These are phyloP conservation scores for Suillus discolor DNA, from an alignment of 768 basidiomycete species.

Conservation along the genomic window DNA sequence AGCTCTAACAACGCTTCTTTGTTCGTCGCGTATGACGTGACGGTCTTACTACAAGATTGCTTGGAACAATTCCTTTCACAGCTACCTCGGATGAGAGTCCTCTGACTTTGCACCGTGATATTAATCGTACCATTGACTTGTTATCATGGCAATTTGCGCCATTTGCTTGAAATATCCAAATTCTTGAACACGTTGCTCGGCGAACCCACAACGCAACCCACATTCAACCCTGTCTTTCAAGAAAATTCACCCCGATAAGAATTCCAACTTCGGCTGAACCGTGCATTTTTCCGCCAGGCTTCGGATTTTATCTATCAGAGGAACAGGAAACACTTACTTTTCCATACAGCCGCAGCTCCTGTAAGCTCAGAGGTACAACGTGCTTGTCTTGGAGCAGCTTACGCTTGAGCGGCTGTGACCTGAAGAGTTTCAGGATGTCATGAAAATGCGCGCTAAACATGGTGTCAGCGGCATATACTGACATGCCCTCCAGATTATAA, in stretches of 20 bases:
- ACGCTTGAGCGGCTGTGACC: no score
- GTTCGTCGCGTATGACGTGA: slow-evolving; percentile 35
- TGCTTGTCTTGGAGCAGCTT: slow-evolving; percentile 33
- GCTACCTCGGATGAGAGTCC: slow-evolving; percentile 23
- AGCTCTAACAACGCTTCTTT: slow-evolving; percentile 45
- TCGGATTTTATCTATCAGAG: slow-evolving; percentile 37
- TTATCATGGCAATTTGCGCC: no score
- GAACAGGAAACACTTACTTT: slow-evolving; percentile 26
- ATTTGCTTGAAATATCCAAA: slow-evolving; percentile 23
- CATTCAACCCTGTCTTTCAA: slow-evolving; percentile 30
- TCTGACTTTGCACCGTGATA: slow-evolving; percentile 1
- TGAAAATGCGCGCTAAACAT: background rate
- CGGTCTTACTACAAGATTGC: slow-evolving; percentile 31
- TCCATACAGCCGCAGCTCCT: slow-evolving; percentile 28
- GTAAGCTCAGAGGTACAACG: slow-evolving; percentile 29
- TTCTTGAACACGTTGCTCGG: slow-evolving; percentile 22
- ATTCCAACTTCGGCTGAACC: slow-evolving; percentile 39
- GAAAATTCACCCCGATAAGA: slow-evolving; percentile 31
- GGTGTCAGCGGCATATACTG: background rate
- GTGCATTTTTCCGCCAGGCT: slow-evolving; percentile 39
- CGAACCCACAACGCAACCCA: slow-evolving; percentile 18
- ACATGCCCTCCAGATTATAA: no score
- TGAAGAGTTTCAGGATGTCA: background rate
- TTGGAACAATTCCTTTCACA: slow-evolving; percentile 8
- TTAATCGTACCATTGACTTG: no score